These are phyloP conservation scores for Prunus davidiana DNA, from an alignment of 306 rosid genomes.

Conservation along the genomic window DNA sequence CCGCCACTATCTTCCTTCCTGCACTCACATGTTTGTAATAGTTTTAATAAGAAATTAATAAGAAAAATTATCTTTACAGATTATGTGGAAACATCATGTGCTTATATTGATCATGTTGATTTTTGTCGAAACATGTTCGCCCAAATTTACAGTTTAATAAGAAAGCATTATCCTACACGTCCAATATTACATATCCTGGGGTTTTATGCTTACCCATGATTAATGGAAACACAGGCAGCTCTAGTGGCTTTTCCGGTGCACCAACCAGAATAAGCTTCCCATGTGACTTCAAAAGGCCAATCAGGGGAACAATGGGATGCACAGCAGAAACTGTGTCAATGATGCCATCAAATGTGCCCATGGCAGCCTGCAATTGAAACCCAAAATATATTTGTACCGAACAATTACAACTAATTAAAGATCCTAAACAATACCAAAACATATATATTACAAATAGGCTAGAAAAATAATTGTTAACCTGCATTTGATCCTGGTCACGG, in stretches of 20 bases:
- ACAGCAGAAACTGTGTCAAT: constrained; percentile 41
- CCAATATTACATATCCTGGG: too few species aligned
- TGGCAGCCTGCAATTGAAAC: constrained; percentile 2
- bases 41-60: too few species aligned
- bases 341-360: constrained; percentile 44
- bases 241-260: constrained; percentile 33
- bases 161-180: too few species aligned
- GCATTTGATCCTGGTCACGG: constrained; percentile 32
- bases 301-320: constrained; percentile 40
- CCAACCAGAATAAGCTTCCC: constrained; percentile 53
- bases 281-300: constrained; percentile 35
- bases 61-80: too few species aligned
- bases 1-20: constrained; percentile 43
- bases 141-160: too few species aligned
- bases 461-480: not conserved
- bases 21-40: not conserved
- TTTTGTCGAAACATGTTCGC: too few species aligned
- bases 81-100: too few species aligned
- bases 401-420: too few species aligned
- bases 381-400: not conserved
- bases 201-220: not conserved
- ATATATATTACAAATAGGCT: not conserved
- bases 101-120: too few species aligned
- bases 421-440: too few species aligned
- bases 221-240: constrained; percentile 25